Conservation (phyloP, 306 rosid genomes). For the Medicago truncatula region DNA sequence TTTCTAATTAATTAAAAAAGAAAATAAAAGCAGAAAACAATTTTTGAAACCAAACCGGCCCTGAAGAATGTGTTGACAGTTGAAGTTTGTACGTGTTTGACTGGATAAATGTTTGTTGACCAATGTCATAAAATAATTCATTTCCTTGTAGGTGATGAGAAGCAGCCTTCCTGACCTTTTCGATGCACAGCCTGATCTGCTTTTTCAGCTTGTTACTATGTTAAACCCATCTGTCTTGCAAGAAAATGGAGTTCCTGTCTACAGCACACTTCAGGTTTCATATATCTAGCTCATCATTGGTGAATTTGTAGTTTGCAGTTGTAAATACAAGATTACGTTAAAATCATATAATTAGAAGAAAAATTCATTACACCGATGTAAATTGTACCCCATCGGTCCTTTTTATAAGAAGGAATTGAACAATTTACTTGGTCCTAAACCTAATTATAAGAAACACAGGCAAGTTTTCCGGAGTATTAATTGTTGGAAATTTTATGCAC, state of each 20-base stretch:
- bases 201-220: slow-evolving; percentile 98
- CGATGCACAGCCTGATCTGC: slow-evolving; percentile 96
- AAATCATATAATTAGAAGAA: slow-evolving; percentile 14
- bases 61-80: slow-evolving; percentile 8
- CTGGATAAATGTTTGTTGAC: slow-evolving; percentile 29
- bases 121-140: slow-evolving; percentile 20
- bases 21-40: not conserved
- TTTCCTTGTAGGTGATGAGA: slow-evolving; percentile 84
- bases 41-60: slow-evolving; percentile 12
- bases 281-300: slow-evolving; percentile 33
- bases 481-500: slow-evolving; percentile 6
- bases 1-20: not conserved
- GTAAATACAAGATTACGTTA: slow-evolving; percentile 28
- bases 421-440: not conserved
- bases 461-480: not conserved
- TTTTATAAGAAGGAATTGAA: not conserved
- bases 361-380: slow-evolving; percentile 19
- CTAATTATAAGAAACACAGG: not conserved
- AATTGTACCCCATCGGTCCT: not conserved
- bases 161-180: slow-evolving; percentile 97
- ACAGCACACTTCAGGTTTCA: slow-evolving; percentile 82
- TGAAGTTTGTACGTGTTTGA: slow-evolving; percentile 6
- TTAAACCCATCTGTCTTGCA: slow-evolving; percentile 95
- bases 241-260: slow-evolving; percentile 89
- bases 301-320: slow-evolving; percentile 6